phyloP scores from a whole-genome alignment of 192 early-diverging fungal genomes.

The Gryganskiella cystojenkinii region DNA sequence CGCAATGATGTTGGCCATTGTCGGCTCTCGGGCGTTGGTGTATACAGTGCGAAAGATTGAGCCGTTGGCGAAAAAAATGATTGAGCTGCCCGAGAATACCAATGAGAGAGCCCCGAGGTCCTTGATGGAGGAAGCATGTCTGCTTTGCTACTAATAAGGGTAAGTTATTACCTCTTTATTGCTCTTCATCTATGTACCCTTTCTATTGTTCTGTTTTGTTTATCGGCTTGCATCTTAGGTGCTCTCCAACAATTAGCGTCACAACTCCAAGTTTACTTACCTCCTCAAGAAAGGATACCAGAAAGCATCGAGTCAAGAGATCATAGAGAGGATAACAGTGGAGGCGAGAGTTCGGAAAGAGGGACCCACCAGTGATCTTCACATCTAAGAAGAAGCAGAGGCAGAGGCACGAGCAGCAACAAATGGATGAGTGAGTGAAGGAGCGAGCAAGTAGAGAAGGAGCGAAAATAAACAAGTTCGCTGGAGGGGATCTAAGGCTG shows the following conservation, averaged over 20 bases:
- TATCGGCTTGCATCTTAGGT: not conserved
- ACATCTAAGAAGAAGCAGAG: slow-evolving; percentile 3
- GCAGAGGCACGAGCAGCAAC: not conserved
- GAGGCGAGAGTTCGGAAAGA: not conserved
- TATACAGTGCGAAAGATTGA: slow-evolving; percentile 17
- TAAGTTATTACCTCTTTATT: slow-evolving; percentile 3
- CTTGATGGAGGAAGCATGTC: slow-evolving; percentile 7
- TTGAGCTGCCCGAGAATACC: slow-evolving; percentile 5
- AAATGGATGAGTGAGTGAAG: too few species aligned
- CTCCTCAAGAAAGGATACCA: not conserved
- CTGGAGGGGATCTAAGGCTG: too few species aligned
- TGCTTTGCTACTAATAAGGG: slow-evolving; percentile 7
- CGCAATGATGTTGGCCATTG: slow-evolving; percentile 13
- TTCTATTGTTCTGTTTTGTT: too few species aligned
- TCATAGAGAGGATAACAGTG: not conserved
- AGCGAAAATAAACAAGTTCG: too few species aligned
- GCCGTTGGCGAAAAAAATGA: slow-evolving; percentile 10
- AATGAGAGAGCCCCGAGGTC: slow-evolving; percentile 5
- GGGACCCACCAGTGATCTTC: slow-evolving; percentile 1
- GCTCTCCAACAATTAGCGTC: not conserved
- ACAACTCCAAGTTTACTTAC: not conserved
- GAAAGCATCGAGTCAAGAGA: not conserved
- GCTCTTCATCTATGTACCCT: not conserved
- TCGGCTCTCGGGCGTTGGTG: slow-evolving; percentile 6
- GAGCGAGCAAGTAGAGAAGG: too few species aligned